Conservation (phyloP, 768 basidiomycete species). For the Russula foetens region DNA sequence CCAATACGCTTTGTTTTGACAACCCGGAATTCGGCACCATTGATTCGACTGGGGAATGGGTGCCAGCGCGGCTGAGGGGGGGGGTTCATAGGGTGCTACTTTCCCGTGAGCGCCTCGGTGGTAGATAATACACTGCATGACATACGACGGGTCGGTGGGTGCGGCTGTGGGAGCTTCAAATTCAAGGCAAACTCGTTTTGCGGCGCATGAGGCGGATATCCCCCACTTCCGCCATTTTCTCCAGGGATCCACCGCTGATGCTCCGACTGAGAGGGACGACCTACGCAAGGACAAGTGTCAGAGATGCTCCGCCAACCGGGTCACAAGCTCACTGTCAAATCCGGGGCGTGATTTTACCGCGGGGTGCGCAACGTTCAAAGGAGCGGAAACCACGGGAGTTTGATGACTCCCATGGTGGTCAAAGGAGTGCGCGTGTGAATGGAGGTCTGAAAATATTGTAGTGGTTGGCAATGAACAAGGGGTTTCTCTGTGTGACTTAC, state of each 20-base stretch:
- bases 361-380: background rate
- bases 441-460: background rate
- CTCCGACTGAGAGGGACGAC: background rate
- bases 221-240: background rate
- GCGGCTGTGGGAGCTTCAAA: no score
- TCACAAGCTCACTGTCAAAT: background rate
- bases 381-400: no score
- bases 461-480: background rate
- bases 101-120: no score
- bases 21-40: conserved; percentile 1
- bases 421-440: background rate
- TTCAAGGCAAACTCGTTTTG: no score
- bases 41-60: no score
- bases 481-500: background rate
- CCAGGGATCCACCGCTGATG: background rate
- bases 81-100: background rate
- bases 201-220: background rate
- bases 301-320: background rate
- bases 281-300: background rate
- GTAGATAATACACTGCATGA: background rate
- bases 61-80: no score
- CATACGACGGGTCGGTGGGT: background rate
- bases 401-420: background rate
- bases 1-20: conserved; percentile 3
- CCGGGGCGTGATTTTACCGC: no score